Conservation (phyloP, 257 asterid genomes). For the Dorcoceras hygrometricum region DNA sequence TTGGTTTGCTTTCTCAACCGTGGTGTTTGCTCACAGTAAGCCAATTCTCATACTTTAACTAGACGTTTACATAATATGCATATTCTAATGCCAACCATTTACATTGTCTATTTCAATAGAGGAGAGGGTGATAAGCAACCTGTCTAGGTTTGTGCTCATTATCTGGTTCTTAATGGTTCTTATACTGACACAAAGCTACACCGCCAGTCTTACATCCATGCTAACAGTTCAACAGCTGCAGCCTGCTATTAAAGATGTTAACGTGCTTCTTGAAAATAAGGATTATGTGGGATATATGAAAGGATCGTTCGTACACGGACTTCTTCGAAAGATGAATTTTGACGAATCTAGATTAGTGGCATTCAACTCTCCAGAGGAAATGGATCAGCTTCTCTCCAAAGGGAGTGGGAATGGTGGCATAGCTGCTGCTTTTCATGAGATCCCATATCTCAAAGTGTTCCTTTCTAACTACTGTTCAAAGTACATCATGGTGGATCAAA, state of each 20-base stretch:
- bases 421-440: conserved; percentile 16
- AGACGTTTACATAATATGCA: neutral
- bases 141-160: conserved; percentile 9
- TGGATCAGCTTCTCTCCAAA: neutral
- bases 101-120: conserved; percentile 22
- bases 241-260: neutral
- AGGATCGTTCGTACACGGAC: neutral
- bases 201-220: neutral
- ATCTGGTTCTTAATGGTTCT: conserved; percentile 25
- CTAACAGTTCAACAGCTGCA: conserved; percentile 5
- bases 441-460: conserved; percentile 26
- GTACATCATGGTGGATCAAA: conserved; percentile 23
- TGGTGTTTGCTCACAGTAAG: neutral
- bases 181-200: conserved; percentile 25
- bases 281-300: conserved; percentile 9
- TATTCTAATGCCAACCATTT: conserved; percentile 10
- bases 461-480: conserved; percentile 20
- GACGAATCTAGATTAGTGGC: conserved; percentile 1
- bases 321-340: neutral
- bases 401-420: conserved; percentile 10
- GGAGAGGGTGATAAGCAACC: neutral
- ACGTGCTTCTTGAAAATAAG: neutral
- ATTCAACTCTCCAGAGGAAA: neutral
- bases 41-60: neutral
- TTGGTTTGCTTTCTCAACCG: neutral